phyloP scores from a whole-genome alignment of 306 rosid species.

The Corylus americana region DNA sequence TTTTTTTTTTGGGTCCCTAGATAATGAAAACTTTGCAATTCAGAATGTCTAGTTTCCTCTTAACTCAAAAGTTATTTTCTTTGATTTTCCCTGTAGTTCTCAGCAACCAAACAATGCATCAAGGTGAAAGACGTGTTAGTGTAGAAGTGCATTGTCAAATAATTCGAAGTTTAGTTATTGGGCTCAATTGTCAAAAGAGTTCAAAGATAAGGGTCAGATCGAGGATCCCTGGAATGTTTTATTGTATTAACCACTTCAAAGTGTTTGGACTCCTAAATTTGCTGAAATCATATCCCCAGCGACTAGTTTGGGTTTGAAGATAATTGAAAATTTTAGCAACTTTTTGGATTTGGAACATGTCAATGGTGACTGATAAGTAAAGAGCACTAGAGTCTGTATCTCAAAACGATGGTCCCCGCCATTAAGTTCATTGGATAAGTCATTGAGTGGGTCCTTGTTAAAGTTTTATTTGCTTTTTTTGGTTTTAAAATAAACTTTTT shows the following conservation, averaged over 20 bases:
- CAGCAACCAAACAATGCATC: slow-evolving; percentile 1
- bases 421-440: slow-evolving; percentile 48
- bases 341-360: slow-evolving; percentile 38
- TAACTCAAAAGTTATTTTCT: neutral
- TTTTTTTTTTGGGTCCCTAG: neutral
- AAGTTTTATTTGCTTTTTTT: slow-evolving; percentile 48
- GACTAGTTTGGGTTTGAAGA: slow-evolving; percentile 32
- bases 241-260: slow-evolving; percentile 12
- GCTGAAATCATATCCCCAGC: slow-evolving; percentile 21
- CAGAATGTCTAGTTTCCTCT: neutral
- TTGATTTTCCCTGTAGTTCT: slow-evolving; percentile 9
- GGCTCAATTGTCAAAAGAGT: slow-evolving; percentile 26
- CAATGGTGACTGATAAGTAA: slow-evolving; percentile 40
- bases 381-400: slow-evolving; percentile 46
- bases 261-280: slow-evolving; percentile 25
- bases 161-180: slow-evolving; percentile 14
- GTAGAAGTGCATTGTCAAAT: slow-evolving; percentile 9
- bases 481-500: slow-evolving; percentile 42
- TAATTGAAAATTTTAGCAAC: slow-evolving; percentile 33
- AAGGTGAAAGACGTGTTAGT: slow-evolving; percentile 23
- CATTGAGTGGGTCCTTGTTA: slow-evolving; percentile 58
- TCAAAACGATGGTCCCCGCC: slow-evolving; percentile 72
- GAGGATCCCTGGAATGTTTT: slow-evolving; percentile 13
- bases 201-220: slow-evolving; percentile 14
- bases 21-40: neutral